Base-by-base conservation (phyloP, 2,329 filamentous ascomycete genomes). In the Apiospora phragmitis region DNA sequence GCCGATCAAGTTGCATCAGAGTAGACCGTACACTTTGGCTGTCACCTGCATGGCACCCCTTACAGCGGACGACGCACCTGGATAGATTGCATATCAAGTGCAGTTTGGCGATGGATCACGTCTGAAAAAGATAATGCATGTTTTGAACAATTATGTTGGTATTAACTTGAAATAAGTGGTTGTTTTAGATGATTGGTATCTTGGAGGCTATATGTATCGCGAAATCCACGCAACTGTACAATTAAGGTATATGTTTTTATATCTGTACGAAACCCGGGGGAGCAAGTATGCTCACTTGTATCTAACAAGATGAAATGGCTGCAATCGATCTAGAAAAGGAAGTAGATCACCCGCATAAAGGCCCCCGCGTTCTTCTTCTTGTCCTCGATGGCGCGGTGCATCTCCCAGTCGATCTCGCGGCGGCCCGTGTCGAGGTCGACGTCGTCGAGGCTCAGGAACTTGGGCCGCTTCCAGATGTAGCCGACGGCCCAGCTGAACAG, bases 391-490 rank as follows among this genome's bases (percentile, higher is more conserved):
- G 29, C 18, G 26, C 67, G 43, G 11, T 68, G 67, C 43, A 55
- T 24, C 8, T 68, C 67, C 67, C 67, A 68, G 45, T 68, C 67
- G 45, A 68, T 55, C 67, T 68, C 67, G 45, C 67, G 67, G 11
- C 67, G 67, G 12, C 67, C 67, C 4, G 18, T 51, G 67, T 68
- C 67, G 8, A 68, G 43, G 45, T 68, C 67, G 18, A 68, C 47
- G 18, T 68, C 32, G 43, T 68, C 32, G 29, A 68, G 29, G 14
- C 29, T 38, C 67, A 68, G 67, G 45, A 68, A 68, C 43, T 49
- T 68, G 32, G 67, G 67, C 21, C 88, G 82, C 83, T 92, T 93
- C 90, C 90, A 93, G 69, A 87, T 43, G 75, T 88, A 92, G 1
- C 91, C 89, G 42, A 77, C 75, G 38, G 83, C 65, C 81, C 86